A percentile compares a stretch with the other conserved stretches of the same genome.
Evolutionary conservation across 352 stramenopile species (phyloP).

Genomic region (Phytophthora capsici): DNA sequence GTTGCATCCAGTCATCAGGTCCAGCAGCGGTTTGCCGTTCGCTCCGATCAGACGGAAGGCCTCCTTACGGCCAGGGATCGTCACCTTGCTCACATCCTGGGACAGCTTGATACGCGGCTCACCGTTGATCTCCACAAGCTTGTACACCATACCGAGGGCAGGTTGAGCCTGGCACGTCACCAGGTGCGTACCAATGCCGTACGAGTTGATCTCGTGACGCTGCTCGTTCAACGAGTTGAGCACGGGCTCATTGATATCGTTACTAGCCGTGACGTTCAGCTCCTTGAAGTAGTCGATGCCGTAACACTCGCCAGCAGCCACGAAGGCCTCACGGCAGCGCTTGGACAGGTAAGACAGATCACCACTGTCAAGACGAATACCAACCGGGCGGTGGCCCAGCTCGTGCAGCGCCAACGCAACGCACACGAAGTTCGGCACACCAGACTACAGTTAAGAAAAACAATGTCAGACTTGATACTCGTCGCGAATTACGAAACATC

Average conservation of each 20-base stretch:
- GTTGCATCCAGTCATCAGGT: conserved; percentile 90
- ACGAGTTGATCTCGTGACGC: conserved; percentile 96
- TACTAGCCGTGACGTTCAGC: conserved; percentile 96
- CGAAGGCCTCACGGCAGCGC: conserved; percentile 76
- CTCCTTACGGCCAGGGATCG: conserved; percentile 90
- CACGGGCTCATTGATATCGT: conserved; percentile 99
- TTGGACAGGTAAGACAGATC: conserved; percentile 97
- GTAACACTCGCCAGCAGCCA: conserved; percentile 57
- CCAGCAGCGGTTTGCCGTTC: conserved; percentile 89
- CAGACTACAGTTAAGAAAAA: conserved; percentile 66
- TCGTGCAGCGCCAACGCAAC: conserved; percentile 95
- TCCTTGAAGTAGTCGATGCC: conserved; percentile 81
- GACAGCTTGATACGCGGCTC: conserved; percentile 98
- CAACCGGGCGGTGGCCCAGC: conserved; percentile 89
- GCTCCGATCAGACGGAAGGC: conserved; percentile 91
- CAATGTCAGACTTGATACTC: conserved; percentile 12
- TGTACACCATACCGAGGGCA: conserved; percentile 99
- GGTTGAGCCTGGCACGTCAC: conserved; percentile 99
- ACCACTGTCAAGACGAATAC: conserved; percentile 98
- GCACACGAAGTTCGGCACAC: conserved; percentile 97
- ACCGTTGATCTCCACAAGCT: conserved; percentile 98
- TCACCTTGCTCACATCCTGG: conserved; percentile 97
- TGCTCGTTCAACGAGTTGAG: conserved; percentile 95
- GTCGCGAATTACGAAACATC: background rate
- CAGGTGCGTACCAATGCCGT: conserved; percentile 95